Evolutionary conservation across 2,329 filamentous ascomycete species (phyloP).

Genomic region (Botryotinia convoluta): DNA sequence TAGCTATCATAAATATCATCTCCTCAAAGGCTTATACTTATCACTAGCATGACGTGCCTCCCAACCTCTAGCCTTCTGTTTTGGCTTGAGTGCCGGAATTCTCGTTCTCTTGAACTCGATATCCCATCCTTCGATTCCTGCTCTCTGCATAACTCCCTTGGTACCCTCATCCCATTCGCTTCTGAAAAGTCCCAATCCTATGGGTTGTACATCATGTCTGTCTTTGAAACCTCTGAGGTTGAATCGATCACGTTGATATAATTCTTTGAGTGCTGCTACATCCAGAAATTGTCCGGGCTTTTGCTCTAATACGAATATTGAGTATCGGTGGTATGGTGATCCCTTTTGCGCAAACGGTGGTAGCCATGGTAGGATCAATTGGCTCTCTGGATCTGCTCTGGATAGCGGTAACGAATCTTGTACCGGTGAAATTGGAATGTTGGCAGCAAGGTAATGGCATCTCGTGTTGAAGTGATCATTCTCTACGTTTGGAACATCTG

Average conservation of each 20-base stretch:
- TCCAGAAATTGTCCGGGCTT: conserved; percentile 58
- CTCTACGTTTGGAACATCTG: conserved; percentile 80
- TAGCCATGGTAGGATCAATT: conserved; percentile 77
- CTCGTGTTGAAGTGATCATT: conserved; percentile 74
- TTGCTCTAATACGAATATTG: conserved; percentile 82
- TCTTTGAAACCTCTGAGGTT: conserved; percentile 71
- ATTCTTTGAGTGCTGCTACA: conserved; percentile 53
- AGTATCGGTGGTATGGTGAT: conserved; percentile 83
- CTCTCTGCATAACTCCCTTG: conserved; percentile 79
- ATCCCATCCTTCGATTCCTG: conserved; percentile 71
- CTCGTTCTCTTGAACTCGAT: conserved; percentile 82
- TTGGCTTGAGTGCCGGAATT: conserved; percentile 64
- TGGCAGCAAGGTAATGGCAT: conserved; percentile 83
- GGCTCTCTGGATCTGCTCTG: conserved; percentile 53
- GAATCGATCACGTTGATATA: conserved; percentile 64
- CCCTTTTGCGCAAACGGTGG: conserved; percentile 88
- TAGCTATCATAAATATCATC: conserved; percentile 20
- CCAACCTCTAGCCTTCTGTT: conserved; percentile 61
- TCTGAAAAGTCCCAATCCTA: conserved; percentile 87
- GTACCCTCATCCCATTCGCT: conserved; percentile 87
- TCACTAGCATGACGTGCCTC: conserved; percentile 62
- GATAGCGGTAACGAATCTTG: conserved; percentile 62
- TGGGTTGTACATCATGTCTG: conserved; percentile 65
- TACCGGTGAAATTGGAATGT: conserved; percentile 62
- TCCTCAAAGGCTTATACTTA: conserved; percentile 55